Evolutionary conservation across 768 basidiomycete genomes (phyloP).

Genomic region (Xerocomellus chrysenteron): DNA sequence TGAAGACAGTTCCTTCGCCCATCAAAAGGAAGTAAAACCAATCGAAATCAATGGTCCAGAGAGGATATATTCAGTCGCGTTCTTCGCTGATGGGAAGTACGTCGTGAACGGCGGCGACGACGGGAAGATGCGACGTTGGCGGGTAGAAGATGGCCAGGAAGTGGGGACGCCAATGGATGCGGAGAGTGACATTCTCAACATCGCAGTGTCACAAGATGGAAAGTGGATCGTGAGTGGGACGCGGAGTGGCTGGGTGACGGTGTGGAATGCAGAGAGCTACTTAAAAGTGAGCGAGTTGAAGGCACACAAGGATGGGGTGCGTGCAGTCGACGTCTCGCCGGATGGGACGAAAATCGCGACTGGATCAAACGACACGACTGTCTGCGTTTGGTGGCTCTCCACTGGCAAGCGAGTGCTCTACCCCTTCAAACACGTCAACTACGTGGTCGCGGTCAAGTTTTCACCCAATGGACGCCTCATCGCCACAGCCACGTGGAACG

Average conservation of each 20-base stretch:
- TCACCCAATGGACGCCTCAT: neutral
- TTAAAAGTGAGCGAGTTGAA: neutral
- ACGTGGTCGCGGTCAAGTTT: neutral
- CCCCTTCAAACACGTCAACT: neutral
- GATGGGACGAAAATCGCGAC: neutral
- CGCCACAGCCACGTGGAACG: neutral
- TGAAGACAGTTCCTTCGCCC: neutral
- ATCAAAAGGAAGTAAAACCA: neutral
- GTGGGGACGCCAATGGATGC: neutral
- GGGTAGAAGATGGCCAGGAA: neutral
- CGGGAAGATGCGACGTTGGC: neutral
- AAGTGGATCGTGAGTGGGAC: neutral
- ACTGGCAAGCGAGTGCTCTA: neutral
- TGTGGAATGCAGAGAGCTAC: neutral
- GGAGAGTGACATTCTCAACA: neutral
- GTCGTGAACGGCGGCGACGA: too few species aligned
- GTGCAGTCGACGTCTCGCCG: neutral
- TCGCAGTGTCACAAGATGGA: neutral
- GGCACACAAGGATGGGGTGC: neutral
- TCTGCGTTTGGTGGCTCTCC: neutral
- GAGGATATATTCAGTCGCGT: neutral
- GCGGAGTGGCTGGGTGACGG: neutral
- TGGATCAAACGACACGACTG: neutral
- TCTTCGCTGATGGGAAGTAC: neutral
- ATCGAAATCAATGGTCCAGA: neutral